A percentile compares a stretch with the other conserved stretches of the same genome.
phyloP scores from a whole-genome alignment of 2,329 filamentous ascomycete genomes.

The Trichoderma atrobrunneum region DNA sequence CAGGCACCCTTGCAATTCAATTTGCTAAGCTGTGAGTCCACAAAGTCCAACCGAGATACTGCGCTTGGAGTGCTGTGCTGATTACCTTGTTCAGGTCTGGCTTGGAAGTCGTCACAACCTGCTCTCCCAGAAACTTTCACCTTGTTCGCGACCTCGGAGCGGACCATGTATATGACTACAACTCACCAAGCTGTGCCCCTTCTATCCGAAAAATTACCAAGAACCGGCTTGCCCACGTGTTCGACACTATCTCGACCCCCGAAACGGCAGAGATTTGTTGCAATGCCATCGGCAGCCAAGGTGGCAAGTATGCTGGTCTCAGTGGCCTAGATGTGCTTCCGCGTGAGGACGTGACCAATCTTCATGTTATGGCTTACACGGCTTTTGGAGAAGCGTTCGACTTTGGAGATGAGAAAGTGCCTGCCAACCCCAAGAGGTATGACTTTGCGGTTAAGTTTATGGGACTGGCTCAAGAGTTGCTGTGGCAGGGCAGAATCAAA shows the following conservation, averaged over 20 bases:
- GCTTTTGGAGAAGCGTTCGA: constrained; percentile 37
- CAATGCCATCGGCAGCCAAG: constrained; percentile 29
- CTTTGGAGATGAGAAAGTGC: constrained; percentile 26
- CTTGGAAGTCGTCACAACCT: constrained; percentile 38
- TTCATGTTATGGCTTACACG: constrained; percentile 40
- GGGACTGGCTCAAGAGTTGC: constrained; percentile 32
- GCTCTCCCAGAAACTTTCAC: constrained; percentile 38
- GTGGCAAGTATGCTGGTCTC: constrained; percentile 41
- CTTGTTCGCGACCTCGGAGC: constrained; percentile 42
- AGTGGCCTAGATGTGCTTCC: constrained; percentile 31
- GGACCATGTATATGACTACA: constrained; percentile 48
- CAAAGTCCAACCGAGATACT: background rate
- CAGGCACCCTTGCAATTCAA: constrained; percentile 51
- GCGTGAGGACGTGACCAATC: constrained; percentile 38
- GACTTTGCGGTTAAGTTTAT: constrained; percentile 40
- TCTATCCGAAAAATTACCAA: constrained; percentile 25
- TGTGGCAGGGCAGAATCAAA: constrained; percentile 38
- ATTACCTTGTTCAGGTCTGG: constrained; percentile 29
- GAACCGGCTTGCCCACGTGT: background rate
- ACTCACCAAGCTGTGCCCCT: constrained; percentile 24
- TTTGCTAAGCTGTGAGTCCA: constrained; percentile 34
- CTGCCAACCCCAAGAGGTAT: constrained; percentile 30
- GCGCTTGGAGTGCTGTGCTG: background rate
- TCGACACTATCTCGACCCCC: constrained; percentile 10
- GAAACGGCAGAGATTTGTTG: constrained; percentile 31